Conservation (phyloP, 2,329 filamentous ascomycete genomes). For the Penicillium sp. region DNA sequence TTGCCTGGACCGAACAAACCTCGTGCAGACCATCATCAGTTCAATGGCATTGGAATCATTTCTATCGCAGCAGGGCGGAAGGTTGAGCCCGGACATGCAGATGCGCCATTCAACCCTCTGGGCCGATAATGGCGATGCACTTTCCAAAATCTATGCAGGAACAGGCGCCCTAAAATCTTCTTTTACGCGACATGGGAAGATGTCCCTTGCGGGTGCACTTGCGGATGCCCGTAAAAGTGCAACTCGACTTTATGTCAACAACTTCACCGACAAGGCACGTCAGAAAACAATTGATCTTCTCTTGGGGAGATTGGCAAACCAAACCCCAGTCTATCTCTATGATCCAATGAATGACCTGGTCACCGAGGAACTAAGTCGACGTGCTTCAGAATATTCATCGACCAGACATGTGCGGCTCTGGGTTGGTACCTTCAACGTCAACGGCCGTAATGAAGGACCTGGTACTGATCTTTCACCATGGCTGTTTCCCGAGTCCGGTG, state of each 20-base stretch:
- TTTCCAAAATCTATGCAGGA: constrained; percentile 94
- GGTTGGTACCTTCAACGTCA: constrained; percentile 91
- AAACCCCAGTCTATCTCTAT: constrained; percentile 78
- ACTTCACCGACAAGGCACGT: constrained; percentile 87
- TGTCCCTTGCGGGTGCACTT: constrained; percentile 88
- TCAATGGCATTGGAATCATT: constrained; percentile 89
- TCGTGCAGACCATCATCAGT: constrained; percentile 93
- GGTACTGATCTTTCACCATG: constrained; percentile 78
- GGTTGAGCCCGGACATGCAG: constrained; percentile 78
- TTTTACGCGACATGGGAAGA: constrained; percentile 90
- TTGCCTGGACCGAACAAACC: constrained; percentile 90
- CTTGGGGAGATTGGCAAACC: constrained; percentile 78
- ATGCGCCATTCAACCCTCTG: constrained; percentile 87
- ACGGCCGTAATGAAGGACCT: constrained; percentile 77
- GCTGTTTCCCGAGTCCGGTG: constrained; percentile 65
- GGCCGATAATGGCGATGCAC: constrained; percentile 93
- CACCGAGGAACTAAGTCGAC: constrained; percentile 67
- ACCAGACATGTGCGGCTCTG: constrained; percentile 73
- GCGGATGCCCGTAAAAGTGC: constrained; percentile 96
- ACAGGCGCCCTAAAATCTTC: constrained; percentile 94
- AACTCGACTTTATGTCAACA: constrained; percentile 93
- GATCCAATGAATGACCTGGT: constrained; percentile 95
- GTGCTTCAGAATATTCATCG: constrained; percentile 69
- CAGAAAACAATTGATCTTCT: constrained; percentile 95
- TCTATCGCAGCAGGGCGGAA: constrained; percentile 67